A percentile compares a stretch with the other conserved stretches of the same genome.
phyloP scores from a whole-genome alignment of 2,329 filamentous ascomycete species.

The Trichoderma afroharzianum region DNA sequence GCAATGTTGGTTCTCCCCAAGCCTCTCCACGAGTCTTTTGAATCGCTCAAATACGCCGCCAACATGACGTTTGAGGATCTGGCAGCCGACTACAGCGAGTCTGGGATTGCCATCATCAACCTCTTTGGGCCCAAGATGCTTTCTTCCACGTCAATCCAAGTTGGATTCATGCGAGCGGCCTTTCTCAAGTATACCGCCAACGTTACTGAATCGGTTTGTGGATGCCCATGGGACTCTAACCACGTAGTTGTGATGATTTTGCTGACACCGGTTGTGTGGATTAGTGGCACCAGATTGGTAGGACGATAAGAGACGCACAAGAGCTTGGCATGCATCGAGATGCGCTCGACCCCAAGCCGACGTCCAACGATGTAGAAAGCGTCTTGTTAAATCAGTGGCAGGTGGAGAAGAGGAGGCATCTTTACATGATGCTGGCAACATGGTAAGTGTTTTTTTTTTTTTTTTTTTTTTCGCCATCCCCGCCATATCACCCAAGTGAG shows the following conservation, averaged over 20 bases:
- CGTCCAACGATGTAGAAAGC: constrained; percentile 43
- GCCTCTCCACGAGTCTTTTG: constrained; percentile 46
- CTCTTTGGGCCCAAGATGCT: constrained; percentile 56
- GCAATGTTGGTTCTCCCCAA: constrained; percentile 51
- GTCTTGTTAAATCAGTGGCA: constrained; percentile 56
- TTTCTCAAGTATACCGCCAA: constrained; percentile 58
- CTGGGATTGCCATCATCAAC: constrained; percentile 49
- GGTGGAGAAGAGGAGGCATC: constrained; percentile 51
- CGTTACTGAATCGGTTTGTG: constrained; percentile 51
- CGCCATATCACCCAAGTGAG: not conserved
- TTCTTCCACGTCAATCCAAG: constrained; percentile 53
- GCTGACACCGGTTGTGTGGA: not conserved
- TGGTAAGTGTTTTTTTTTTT: constrained; percentile 29
- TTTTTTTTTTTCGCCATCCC: too few species aligned
- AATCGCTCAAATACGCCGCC: constrained; percentile 55
- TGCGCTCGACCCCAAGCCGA: constrained; percentile 48
- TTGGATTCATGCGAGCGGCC: constrained; percentile 53
- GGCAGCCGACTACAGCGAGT: constrained; percentile 58
- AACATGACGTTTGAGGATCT: constrained; percentile 60
- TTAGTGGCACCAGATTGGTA: constrained; percentile 54
- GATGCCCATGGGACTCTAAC: not conserved
- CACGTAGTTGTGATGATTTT: not conserved
- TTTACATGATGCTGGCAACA: constrained; percentile 53
- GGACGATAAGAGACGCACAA: constrained; percentile 58
- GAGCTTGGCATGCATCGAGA: constrained; percentile 59